Conservation (phyloP, 176 grass and related monocot species). For the Tillandsia fasciculata region DNA sequence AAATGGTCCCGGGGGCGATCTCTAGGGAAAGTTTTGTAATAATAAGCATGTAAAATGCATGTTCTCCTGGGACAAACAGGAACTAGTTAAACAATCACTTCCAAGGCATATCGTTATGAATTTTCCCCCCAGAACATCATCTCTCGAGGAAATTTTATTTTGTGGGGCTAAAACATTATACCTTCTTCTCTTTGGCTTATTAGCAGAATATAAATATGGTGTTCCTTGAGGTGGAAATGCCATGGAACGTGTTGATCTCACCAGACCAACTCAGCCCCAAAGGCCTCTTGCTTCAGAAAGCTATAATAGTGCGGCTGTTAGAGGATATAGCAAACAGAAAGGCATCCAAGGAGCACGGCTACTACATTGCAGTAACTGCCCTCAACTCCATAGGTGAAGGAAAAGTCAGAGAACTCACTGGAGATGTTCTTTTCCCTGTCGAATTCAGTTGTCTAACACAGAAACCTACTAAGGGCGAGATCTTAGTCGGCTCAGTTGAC, state of each 20-base stretch:
- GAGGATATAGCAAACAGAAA: slow-evolving; percentile 74
- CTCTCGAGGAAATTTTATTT: neutral
- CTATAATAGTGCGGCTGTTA: slow-evolving; percentile 61
- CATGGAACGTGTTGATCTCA: slow-evolving; percentile 78
- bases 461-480: slow-evolving; percentile 76
- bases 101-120: too few species aligned
- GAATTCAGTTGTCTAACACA: slow-evolving; percentile 62
- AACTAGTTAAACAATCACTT: too few species aligned
- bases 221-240: slow-evolving; percentile 69
- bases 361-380: slow-evolving; percentile 57
- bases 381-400: slow-evolving; percentile 68
- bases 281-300: slow-evolving; percentile 71
- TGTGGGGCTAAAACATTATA: neutral
- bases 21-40: too few species aligned
- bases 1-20: too few species aligned
- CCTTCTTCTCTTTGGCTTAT: slow-evolving; percentile 11
- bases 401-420: slow-evolving; percentile 61
- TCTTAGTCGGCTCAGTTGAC: slow-evolving; percentile 52
- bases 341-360: slow-evolving; percentile 93
- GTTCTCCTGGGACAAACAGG: too few species aligned
- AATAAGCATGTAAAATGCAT: too few species aligned
- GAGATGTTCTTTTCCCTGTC: slow-evolving; percentile 78
- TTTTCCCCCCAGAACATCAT: too few species aligned
- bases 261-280: slow-evolving; percentile 52
- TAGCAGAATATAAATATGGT: slow-evolving; percentile 56